Base-by-base conservation (phyloP, 345 rosid genomes). In the Punica granatum region DNA sequence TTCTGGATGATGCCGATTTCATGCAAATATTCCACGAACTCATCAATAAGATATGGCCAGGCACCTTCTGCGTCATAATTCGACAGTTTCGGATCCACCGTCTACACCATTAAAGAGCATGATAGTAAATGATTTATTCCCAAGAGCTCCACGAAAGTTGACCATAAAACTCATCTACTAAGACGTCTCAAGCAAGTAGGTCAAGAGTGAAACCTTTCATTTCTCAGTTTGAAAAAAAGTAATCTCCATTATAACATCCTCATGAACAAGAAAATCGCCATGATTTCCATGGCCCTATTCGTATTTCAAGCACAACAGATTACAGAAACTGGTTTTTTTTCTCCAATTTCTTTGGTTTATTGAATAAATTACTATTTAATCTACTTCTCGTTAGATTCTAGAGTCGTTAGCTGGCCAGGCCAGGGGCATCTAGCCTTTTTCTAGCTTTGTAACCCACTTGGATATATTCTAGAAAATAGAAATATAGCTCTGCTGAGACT, bases 41-140 rank as follows among this genome's bases (percentile, higher is more conserved):
- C 99, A 71, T 94, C 99, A 7, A 89, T 89, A 58, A 94, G 95
- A 77, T 91, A 91, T 0, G 99, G 98, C 99, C 99, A 94, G 18
- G 97, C 99, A 67, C 98, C 97, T 80, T 94, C 98, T 0, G 96
- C 85, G 30, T 88, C 97, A 61, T 94, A 94, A 67, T 88, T 91
- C n/a, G 92, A 80, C 46, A 94, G 78, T 21, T 60, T 58, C 0
- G 86, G 83, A 58, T 89, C 93, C 71, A 89, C 90, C 1, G 64
- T 83, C 99, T 91, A 88, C 77, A 70, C 1, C 54, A 72, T 30
- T 68, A 53, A 48, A 10, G 8, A 46, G 31, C 28, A 63, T 7
- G 12, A 30, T 11, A 11, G 19, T 13, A 33, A 56, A 12, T 56
- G 18, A 56, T 30, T 28, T 14, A 28, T 30, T 28, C 13, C 13